phyloP scores from a whole-genome alignment of 2,329 filamentous ascomycete genomes.

The Piedraia hortae region DNA sequence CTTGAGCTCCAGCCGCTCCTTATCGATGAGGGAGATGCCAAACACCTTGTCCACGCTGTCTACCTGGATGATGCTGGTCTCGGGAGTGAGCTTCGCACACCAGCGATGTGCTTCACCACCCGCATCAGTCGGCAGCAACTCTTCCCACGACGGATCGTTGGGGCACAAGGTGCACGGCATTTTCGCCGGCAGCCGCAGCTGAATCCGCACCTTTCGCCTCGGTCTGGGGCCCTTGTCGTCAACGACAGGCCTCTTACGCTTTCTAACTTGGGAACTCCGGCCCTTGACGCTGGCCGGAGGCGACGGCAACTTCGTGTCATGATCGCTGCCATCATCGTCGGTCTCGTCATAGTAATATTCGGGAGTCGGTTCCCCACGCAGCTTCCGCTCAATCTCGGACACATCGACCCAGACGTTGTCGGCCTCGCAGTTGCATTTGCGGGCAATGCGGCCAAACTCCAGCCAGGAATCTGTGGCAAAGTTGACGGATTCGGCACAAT shows the following conservation, averaged over 20 bases:
- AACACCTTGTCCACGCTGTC: slow-evolving; percentile 43
- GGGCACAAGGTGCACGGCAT: slow-evolving; percentile 80
- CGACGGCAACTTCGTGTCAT: slow-evolving; percentile 37
- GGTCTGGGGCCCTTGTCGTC: slow-evolving; percentile 27
- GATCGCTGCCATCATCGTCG: slow-evolving; percentile 24
- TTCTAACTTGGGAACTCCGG: slow-evolving; percentile 31
- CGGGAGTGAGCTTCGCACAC: slow-evolving; percentile 74
- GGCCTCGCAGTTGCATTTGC: slow-evolving; percentile 87
- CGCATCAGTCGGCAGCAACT: slow-evolving; percentile 67
- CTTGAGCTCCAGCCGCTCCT: slow-evolving; percentile 69
- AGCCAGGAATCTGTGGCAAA: slow-evolving; percentile 91
- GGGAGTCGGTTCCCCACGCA: slow-evolving; percentile 57
- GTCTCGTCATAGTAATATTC: slow-evolving; percentile 61
- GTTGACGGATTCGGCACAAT: slow-evolving; percentile 95
- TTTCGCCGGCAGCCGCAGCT: slow-evolving; percentile 40
- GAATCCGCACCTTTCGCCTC: slow-evolving; percentile 53
- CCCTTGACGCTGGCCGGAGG: slow-evolving; percentile 49
- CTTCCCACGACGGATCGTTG: slow-evolving; percentile 57
- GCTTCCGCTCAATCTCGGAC: slow-evolving; percentile 77
- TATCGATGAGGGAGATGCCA: slow-evolving; percentile 57
- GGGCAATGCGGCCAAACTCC: slow-evolving; percentile 79
- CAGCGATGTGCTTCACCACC: slow-evolving; percentile 65
- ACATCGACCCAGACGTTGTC: slow-evolving; percentile 98
- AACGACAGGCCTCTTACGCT: slow-evolving; percentile 36
- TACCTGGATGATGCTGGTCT: slow-evolving; percentile 54